Base-by-base conservation (phyloP, 352 stramenopile species). In the Phytophthora hibernalis region DNA sequence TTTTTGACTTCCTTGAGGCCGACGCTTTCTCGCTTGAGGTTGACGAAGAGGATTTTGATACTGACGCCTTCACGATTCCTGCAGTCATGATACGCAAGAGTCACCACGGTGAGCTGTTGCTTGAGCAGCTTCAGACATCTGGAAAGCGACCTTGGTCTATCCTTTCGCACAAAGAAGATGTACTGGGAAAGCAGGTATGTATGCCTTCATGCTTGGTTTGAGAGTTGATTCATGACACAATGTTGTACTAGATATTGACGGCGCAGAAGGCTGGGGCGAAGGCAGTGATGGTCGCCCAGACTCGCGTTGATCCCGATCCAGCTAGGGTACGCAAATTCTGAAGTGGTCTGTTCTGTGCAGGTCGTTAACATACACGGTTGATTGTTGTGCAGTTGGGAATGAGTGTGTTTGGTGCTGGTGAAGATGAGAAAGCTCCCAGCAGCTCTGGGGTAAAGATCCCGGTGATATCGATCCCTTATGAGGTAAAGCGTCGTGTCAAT, bases 121-220 rank as follows among this genome's bases (percentile, higher is more conserved):
- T 93, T 7, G 72, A 83, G 5, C 73, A 90, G n/a, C 63, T 91
- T 31, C 57, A 56, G 8, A 66, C 72, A 0, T 68, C 62, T 16
- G 75, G 67, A 48, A 68, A 68, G 33, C 44, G 74, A 18, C 74
- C 76, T 1, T 83, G 70, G 53, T 71, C 68, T 0, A 65, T 85
- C 3, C 20, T 93, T 9, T 91, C 79, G n/a, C 76, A 77, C 60
- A 88, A 88, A 38, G 74, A 90, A 5, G 83, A 93, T 54, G 80
- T 88, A 4, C 52, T 93, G n/a, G 72, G 76, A 49, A 89, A 91
- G 30, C 81, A 93, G 82, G 85, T 90, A 35, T 11, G 85, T 90
- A 35, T 11, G 31, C 16, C 6, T 44, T 4, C 3, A 44, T 44
- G 38, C 38, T 20, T 44, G 0, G 6, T 7, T 40, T 44, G 16